These are phyloP conservation scores for Sherardia arvensis DNA, from an alignment of 257 asterid species.

Conservation along the genomic window DNA sequence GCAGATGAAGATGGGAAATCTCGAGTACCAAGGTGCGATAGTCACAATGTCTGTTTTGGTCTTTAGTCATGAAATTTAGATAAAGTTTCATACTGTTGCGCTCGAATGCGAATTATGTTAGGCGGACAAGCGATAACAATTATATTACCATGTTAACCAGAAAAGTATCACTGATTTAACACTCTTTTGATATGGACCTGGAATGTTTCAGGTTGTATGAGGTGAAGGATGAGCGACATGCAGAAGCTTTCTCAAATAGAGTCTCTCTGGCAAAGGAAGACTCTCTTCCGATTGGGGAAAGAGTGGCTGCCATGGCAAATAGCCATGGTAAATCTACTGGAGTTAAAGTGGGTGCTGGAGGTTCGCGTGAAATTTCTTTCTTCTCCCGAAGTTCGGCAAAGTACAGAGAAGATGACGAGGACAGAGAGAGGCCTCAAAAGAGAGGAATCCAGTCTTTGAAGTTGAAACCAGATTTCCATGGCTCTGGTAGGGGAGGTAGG, in stretches of 20 bases:
- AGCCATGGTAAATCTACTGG: constrained; percentile 9
- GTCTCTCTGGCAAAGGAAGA: constrained; percentile 69
- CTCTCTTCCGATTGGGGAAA: constrained; percentile 73
- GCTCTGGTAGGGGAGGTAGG: constrained; percentile 34
- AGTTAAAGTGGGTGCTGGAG: constrained; percentile 73
- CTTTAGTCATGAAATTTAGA: neutral
- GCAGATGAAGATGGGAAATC: constrained; percentile 33
- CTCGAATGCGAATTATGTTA: neutral
- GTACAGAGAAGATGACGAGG: constrained; percentile 53
- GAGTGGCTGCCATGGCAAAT: constrained; percentile 41
- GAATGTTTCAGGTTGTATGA: constrained; percentile 59
- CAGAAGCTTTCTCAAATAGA: constrained; percentile 68
- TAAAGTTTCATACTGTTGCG: neutral
- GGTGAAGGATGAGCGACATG: constrained; percentile 84
- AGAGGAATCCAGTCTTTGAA: constrained; percentile 69
- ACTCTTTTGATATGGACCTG: neutral
- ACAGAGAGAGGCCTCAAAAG: constrained; percentile 33
- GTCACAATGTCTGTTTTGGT: neutral
- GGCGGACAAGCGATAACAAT: too few relatives aligned
- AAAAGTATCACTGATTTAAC: neutral
- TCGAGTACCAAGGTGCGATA: constrained; percentile 54
- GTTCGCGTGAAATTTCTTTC: constrained; percentile 79
- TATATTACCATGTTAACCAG: too few relatives aligned
- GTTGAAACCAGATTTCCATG: constrained; percentile 30
- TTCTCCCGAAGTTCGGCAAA: constrained; percentile 48